These are phyloP conservation scores for Chaetomium sp. DNA, from an alignment of 2,329 filamentous ascomycete species.

Conservation along the genomic window DNA sequence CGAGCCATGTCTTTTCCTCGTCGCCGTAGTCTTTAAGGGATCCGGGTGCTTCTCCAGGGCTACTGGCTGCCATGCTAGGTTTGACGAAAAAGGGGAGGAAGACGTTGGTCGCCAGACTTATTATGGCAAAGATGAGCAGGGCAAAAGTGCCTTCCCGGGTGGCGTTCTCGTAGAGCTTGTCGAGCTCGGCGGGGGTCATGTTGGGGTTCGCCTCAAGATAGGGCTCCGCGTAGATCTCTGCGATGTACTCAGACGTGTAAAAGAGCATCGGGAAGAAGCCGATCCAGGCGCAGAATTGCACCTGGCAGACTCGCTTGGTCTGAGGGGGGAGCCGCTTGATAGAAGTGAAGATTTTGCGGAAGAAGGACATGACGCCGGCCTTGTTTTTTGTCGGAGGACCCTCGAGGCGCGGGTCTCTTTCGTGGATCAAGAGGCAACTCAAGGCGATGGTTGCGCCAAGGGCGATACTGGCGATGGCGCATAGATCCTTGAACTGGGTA, in stretches of 20 bases:
- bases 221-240: slow-evolving; percentile 87
- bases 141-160: slow-evolving; percentile 89
- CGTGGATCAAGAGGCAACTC: slow-evolving; percentile 69
- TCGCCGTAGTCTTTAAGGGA: slow-evolving; percentile 40
- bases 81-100: slow-evolving; percentile 83
- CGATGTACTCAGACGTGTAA: slow-evolving; percentile 92
- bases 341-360: slow-evolving; percentile 73
- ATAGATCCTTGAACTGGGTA: slow-evolving; percentile 91
- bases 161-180: slow-evolving; percentile 78
- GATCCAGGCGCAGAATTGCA: slow-evolving; percentile 87
- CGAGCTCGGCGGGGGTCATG: slow-evolving; percentile 74
- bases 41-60: slow-evolving; percentile 39
- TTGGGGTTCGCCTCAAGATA: slow-evolving; percentile 75
- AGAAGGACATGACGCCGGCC: slow-evolving; percentile 74
- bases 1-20: slow-evolving; percentile 51
- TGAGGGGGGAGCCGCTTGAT: slow-evolving; percentile 79
- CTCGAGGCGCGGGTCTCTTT: slow-evolving; percentile 78
- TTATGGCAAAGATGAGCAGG: slow-evolving; percentile 82
- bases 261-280: slow-evolving; percentile 96
- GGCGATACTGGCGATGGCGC: slow-evolving; percentile 76
- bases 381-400: slow-evolving; percentile 61
- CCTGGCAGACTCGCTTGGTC: slow-evolving; percentile 77
- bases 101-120: slow-evolving; percentile 79
- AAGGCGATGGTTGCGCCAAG: slow-evolving; percentile 70
- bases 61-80: slow-evolving; percentile 48